Evolutionary conservation across 306 rosid genomes (phyloP).

Genomic region (Trichosanthes truncata): DNA sequence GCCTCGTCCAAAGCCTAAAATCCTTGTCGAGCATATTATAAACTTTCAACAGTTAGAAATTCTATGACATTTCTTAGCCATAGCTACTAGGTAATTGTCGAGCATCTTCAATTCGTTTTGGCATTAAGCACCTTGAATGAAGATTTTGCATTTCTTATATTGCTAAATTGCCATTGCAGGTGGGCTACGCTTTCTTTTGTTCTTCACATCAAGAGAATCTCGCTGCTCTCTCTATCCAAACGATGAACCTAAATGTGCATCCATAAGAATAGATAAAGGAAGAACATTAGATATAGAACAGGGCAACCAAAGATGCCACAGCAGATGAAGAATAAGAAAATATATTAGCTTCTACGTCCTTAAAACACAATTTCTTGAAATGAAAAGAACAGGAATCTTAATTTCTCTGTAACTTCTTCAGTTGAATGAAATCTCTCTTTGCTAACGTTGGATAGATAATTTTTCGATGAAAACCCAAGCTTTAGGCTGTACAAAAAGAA

Average conservation of each 20-base stretch:
- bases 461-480: background rate
- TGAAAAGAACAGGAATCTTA: background rate
- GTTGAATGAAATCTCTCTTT: background rate
- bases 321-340: background rate
- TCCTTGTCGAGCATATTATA: background rate
- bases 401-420: background rate
- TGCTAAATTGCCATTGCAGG: conserved; percentile 66
- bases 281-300: background rate
- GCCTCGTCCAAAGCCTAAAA: conserved; percentile 77
- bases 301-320: background rate
- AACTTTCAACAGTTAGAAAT: background rate
- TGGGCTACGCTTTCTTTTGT: conserved; percentile 61
- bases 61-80: background rate
- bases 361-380: background rate
- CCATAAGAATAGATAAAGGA: background rate
- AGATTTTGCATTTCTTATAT: conserved; percentile 40
- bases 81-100: background rate
- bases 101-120: background rate
- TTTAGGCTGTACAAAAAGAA: background rate
- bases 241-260: conserved; percentile 69
- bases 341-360: background rate
- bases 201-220: conserved; percentile 72
- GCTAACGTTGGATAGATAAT: background rate
- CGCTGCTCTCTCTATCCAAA: conserved; percentile 86
- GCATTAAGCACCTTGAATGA: conserved; percentile 42